phyloP scores from a whole-genome alignment of 2,329 filamentous ascomycete genomes.

The Ascomycota sp. region DNA sequence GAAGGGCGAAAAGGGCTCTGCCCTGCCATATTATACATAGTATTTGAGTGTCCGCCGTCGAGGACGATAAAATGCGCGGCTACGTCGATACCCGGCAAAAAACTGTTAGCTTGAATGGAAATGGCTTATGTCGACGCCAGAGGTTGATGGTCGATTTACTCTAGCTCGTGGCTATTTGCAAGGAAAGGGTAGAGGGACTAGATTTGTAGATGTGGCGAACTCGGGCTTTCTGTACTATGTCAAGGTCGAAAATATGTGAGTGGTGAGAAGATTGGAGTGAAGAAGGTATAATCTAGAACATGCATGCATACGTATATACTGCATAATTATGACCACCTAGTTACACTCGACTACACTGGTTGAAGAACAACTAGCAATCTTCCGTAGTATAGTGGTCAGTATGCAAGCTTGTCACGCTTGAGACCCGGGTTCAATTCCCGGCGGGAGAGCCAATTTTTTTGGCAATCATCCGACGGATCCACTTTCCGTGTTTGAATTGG shows the following conservation, averaged over 20 bases:
- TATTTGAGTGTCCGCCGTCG: conserved; percentile 2
- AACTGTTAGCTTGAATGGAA: neutral
- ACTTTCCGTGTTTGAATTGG: too few relatives aligned
- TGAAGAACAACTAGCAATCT: conserved; percentile 5
- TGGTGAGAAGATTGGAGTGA: too few relatives aligned
- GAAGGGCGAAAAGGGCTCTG: neutral
- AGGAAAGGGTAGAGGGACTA: too few relatives aligned
- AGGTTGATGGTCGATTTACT: too few relatives aligned
- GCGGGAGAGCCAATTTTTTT: conserved; percentile 4
- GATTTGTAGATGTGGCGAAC: too few relatives aligned
- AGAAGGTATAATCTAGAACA: neutral
- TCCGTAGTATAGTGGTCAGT: conserved; percentile 14
- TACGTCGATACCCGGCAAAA: conserved; percentile 13
- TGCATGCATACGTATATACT: conserved; percentile 1
- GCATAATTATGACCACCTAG: neutral
- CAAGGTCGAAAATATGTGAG: too few relatives aligned
- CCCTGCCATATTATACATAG: conserved; percentile 1
- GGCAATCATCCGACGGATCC: neutral
- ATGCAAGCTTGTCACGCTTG: conserved; percentile 7
- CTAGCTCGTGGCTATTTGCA: too few relatives aligned
- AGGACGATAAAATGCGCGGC: conserved; percentile 1
- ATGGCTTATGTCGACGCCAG: too few relatives aligned
- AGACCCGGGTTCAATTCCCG: conserved; percentile 7
- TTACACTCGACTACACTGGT: conserved; percentile 2
- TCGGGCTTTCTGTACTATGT: too few relatives aligned